Conservation (phyloP, 768 basidiomycete genomes). For the Phallus indusiatus region DNA sequence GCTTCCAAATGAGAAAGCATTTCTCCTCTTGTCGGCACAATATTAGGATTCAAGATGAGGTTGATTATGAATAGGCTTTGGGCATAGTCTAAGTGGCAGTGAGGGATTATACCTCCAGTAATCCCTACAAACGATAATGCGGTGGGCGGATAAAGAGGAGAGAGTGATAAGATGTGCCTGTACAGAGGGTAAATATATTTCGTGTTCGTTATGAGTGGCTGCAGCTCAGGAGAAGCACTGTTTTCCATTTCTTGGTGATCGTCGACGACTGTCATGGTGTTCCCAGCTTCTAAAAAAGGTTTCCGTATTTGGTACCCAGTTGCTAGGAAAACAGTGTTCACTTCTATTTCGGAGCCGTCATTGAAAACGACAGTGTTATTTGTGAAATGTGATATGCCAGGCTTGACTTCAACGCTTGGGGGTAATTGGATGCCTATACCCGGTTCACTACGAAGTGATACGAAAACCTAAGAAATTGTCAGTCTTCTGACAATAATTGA, state of each 20-base stretch:
- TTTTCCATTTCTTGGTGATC: neutral
- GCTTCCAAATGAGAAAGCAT: conserved; percentile 31
- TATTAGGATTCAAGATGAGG: conserved; percentile 30
- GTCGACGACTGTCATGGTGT: conserved; percentile 10
- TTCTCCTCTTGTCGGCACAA: conserved; percentile 32
- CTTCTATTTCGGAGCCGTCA: conserved; percentile 34
- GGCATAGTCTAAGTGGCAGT: conserved; percentile 39
- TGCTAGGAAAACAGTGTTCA: conserved; percentile 40
- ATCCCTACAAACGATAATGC: conserved; percentile 45
- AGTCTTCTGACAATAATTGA: neutral
- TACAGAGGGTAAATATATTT: conserved; percentile 48
- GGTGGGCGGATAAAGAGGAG: conserved; percentile 35
- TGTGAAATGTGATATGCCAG: conserved; percentile 42
- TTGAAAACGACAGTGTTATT: conserved; percentile 33
- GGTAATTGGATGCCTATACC: neutral
- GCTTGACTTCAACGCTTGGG: conserved; percentile 18
- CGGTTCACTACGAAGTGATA: neutral
- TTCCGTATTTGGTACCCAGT: conserved; percentile 47
- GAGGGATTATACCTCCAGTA: conserved; percentile 32
- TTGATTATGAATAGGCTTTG: conserved; percentile 41
- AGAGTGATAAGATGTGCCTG: conserved; percentile 42
- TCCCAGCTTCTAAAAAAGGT: conserved; percentile 34
- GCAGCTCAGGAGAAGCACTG: conserved; percentile 6
- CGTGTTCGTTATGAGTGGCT: conserved; percentile 36
- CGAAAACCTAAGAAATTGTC: conserved; percentile 14